Conservation (phyloP, 495 filamentous ascomycete genomes). For the Tuber magnatum region DNA sequence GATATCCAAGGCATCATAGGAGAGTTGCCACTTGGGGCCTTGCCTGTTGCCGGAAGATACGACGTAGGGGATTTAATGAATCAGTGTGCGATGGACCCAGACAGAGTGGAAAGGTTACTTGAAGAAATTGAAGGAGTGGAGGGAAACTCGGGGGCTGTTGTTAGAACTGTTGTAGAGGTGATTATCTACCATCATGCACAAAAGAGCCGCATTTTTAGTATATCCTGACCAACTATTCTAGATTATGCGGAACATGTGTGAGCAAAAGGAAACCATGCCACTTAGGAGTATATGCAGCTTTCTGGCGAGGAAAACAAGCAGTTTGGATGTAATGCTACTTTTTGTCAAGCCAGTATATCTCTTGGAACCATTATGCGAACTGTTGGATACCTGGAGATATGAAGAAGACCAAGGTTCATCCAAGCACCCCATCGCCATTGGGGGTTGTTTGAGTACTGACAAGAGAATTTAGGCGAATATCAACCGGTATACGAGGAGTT, state of each 20-base stretch:
- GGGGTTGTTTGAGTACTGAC: neutral
- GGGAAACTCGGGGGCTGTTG: conserved; percentile 87
- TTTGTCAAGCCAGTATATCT: conserved; percentile 71
- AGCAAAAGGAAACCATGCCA: conserved; percentile 81
- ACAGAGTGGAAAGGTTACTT: conserved; percentile 65
- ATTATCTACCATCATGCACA: conserved; percentile 17
- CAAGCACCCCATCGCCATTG: neutral
- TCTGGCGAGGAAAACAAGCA: conserved; percentile 67
- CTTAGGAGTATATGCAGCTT: conserved; percentile 76
- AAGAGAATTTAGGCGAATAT: conserved; percentile 58
- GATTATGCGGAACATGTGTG: conserved; percentile 71
- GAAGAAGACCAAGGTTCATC: conserved; percentile 71
- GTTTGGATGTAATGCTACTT: conserved; percentile 76
- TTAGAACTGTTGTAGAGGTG: conserved; percentile 73
- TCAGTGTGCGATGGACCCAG: conserved; percentile 64
- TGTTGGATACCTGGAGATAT: conserved; percentile 84
- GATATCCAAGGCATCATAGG: conserved; percentile 75
- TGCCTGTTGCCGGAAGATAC: conserved; percentile 68
- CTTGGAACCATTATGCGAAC: conserved; percentile 71
- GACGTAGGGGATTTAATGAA: conserved; percentile 66
- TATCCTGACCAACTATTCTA: conserved; percentile 41
- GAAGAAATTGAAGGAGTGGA: conserved; percentile 91
- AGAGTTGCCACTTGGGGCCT: conserved; percentile 73
- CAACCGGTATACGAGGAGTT: conserved; percentile 98
- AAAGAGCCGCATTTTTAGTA: neutral